These are phyloP conservation scores for Coniochaeta hoffmannii DNA, from an alignment of 2,329 filamentous ascomycete species.

Conservation along the genomic window DNA sequence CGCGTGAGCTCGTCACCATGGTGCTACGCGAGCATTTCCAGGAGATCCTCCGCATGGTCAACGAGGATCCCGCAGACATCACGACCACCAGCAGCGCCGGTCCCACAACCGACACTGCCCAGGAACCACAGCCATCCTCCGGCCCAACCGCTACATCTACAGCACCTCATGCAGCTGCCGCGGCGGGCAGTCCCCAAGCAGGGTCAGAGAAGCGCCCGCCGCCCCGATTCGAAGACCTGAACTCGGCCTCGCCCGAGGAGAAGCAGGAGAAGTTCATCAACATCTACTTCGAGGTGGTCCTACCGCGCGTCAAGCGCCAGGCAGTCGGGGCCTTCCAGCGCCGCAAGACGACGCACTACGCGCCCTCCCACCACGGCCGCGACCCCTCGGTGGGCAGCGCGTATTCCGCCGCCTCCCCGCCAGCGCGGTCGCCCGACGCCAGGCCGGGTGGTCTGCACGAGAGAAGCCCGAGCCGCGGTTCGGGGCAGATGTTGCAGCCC, in stretches of 20 bases:
- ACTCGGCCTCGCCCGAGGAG: constrained; percentile 37
- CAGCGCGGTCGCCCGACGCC: constrained; percentile 3
- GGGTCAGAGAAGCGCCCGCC: not conserved
- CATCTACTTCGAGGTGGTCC: constrained; percentile 42
- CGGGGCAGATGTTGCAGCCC: constrained; percentile 5
- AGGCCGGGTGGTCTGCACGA: not conserved
- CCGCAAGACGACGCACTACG: constrained; percentile 14
- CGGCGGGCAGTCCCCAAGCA: not conserved
- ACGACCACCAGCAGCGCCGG: not conserved
- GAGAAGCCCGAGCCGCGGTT: not conserved
- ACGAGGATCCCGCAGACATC: constrained; percentile 13
- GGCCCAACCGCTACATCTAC: not conserved
- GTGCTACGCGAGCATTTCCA: constrained; percentile 44
- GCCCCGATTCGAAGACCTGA: constrained; percentile 35
- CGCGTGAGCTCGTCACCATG: constrained; percentile 31
- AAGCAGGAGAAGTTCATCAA: constrained; percentile 43
- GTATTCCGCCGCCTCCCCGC: constrained; percentile 1
- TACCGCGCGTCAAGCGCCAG: constrained; percentile 28
- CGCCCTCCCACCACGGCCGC: constrained; percentile 12
- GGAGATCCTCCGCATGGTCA: constrained; percentile 38
- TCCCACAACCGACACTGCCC: not conserved
- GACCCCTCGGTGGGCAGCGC: constrained; percentile 9
- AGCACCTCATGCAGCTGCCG: not conserved
- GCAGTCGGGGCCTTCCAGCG: constrained; percentile 20
- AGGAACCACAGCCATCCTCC: constrained; percentile 2